A percentile compares a stretch with the other conserved stretches of the same genome.
Conservation (phyloP, 2,329 filamentous ascomycete genomes). For the Pseudogymnoascus verrucosus region DNA sequence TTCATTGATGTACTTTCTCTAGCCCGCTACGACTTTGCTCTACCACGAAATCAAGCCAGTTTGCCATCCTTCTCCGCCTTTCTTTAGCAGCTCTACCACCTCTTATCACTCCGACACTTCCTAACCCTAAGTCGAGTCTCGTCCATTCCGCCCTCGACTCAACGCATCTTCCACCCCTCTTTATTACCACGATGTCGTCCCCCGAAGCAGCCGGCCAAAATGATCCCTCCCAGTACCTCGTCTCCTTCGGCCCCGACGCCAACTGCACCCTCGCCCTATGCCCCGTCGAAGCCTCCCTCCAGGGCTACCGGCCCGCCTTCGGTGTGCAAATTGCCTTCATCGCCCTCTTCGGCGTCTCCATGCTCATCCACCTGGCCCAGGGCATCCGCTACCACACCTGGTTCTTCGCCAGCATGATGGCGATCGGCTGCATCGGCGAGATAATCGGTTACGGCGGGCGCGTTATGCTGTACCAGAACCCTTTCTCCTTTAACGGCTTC, state of each 20-base stretch:
- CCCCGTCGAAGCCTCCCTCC: constrained; percentile 32
- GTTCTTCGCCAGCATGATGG: constrained; percentile 37
- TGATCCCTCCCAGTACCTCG: constrained; percentile 11
- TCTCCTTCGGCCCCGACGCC: constrained; percentile 13
- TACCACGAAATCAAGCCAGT: constrained; percentile 11
- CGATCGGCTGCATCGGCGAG: constrained; percentile 46
- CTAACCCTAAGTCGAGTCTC: background rate
- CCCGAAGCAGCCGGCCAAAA: background rate
- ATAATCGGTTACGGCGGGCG: constrained; percentile 52
- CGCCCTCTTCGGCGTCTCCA: constrained; percentile 40
- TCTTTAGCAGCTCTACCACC: constrained; percentile 9
- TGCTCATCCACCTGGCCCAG: constrained; percentile 30
- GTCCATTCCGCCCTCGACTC: constrained; percentile 10
- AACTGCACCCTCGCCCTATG: constrained; percentile 32
- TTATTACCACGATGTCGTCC: constrained; percentile 7
- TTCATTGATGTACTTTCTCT: constrained; percentile 7
- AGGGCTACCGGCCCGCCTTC: constrained; percentile 47
- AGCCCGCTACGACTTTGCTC: background rate
- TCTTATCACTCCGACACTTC: constrained; percentile 7
- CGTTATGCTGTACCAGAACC: constrained; percentile 46
- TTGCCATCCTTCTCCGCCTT: constrained; percentile 9
- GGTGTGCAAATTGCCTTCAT: constrained; percentile 45
- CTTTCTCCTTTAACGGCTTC: constrained; percentile 40
- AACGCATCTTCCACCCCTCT: constrained; percentile 1
- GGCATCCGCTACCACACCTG: constrained; percentile 25